Percentiles rank a stretch among this genome's conserved stretches.
These are phyloP conservation scores for Diplocarpon rosae DNA, from an alignment of 2,329 filamentous ascomycete genomes.

Conservation along the genomic window DNA sequence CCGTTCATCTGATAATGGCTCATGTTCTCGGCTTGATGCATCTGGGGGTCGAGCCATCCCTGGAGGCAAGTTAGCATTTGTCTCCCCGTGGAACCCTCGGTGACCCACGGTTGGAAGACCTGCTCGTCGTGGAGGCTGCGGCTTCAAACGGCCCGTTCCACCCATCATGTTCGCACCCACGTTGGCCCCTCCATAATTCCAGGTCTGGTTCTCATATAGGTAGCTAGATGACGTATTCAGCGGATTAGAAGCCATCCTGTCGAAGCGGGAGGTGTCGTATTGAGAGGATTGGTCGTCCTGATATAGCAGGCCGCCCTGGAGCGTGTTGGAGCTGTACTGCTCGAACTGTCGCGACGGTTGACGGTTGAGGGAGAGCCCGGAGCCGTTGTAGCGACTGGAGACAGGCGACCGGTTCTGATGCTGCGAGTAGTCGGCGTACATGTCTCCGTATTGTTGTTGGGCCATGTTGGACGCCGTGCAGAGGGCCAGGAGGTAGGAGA, in stretches of 20 bases:
- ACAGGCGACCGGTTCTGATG: conserved; percentile 58
- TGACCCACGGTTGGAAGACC: conserved; percentile 64
- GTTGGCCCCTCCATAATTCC: conserved; percentile 56
- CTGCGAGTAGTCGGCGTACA: conserved; percentile 57
- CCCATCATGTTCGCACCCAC: conserved; percentile 55
- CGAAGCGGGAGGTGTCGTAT: conserved; percentile 36
- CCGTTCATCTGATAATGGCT: conserved; percentile 31
- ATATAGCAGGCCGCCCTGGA: conserved; percentile 49
- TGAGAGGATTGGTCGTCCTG: conserved; percentile 51
- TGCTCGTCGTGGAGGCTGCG: conserved; percentile 39
- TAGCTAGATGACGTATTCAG: conserved; percentile 39
- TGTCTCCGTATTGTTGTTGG: conserved; percentile 48
- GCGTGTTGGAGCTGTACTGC: conserved; percentile 38
- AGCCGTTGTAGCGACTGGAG: conserved; percentile 55
- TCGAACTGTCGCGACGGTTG: conserved; percentile 73
- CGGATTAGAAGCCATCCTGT: conserved; percentile 16
- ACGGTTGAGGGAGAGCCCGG: conserved; percentile 50
- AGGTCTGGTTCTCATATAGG: conserved; percentile 66
- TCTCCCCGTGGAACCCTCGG: conserved; percentile 1
- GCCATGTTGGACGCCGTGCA: conserved; percentile 31
- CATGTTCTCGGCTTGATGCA: conserved; percentile 33
- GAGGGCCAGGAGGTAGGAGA: conserved; percentile 6
- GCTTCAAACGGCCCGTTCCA: conserved; percentile 46
- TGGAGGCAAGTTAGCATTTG: conserved; percentile 26
- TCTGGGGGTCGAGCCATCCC: conserved; percentile 51